phyloP scores from a whole-genome alignment of 257 asterid species.

The Vinca minor region DNA sequence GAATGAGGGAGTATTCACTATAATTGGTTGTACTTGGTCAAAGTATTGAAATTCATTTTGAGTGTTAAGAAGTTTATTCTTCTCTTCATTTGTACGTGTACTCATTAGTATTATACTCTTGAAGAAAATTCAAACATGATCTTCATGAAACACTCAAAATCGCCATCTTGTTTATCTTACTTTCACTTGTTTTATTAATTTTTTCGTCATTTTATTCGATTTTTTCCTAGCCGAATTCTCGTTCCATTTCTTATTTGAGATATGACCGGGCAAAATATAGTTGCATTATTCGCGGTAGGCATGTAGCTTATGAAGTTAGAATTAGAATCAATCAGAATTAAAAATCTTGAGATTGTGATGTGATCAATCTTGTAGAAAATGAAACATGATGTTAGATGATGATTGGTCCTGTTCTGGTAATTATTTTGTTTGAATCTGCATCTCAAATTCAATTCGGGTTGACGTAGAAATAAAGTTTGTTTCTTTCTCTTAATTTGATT shows the following conservation, averaged over 20 bases:
- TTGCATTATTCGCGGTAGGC: background rate
- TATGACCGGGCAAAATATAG: background rate
- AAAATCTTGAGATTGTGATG: background rate
- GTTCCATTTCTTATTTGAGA: background rate
- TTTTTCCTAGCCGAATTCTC: background rate
- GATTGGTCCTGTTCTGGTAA: background rate
- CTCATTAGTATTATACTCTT: background rate
- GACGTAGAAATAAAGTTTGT: background rate
- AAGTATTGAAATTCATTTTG: conserved; percentile 6
- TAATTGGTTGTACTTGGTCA: conserved; percentile 11
- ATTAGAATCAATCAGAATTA: background rate
- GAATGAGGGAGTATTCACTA: background rate
- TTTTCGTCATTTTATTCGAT: background rate
- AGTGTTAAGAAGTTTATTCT: conserved; percentile 10
- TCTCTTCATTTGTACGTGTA: background rate
- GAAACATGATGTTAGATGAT: background rate
- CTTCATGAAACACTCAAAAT: background rate
- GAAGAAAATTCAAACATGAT: background rate
- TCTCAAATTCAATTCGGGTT: background rate
- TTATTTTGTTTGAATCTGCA: conserved; percentile 3
- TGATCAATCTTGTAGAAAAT: background rate
- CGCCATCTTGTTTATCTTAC: background rate
- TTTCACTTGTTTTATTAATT: background rate
- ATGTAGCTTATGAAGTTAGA: background rate
- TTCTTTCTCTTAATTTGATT: background rate